Conservation (phyloP, 495 filamentous ascomycete genomes). For the Aspergillus funiculosus region DNA sequence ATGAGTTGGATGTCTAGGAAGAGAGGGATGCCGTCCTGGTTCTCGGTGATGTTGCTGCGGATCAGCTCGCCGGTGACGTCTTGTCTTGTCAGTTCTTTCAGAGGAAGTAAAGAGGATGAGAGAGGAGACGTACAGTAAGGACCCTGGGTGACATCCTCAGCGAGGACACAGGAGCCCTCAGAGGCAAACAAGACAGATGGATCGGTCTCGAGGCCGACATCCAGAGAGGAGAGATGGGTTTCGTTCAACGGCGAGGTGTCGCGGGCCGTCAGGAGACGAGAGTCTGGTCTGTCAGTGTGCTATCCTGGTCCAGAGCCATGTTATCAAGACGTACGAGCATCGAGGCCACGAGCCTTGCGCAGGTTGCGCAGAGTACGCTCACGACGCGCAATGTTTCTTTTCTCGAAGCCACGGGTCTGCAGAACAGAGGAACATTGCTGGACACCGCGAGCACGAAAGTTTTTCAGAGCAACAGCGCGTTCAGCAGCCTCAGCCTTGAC, state of each 20-base stretch:
- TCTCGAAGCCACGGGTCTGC: slow-evolving; percentile 44
- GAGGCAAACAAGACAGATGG: slow-evolving; percentile 47
- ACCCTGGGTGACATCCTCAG: slow-evolving; percentile 51
- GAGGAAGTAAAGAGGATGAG: neutral
- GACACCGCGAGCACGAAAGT: slow-evolving; percentile 34
- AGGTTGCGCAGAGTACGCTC: slow-evolving; percentile 26
- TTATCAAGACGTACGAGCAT: slow-evolving; percentile 15
- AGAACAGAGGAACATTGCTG: slow-evolving; percentile 45
- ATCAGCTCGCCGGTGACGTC: slow-evolving; percentile 49
- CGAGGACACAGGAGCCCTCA: slow-evolving; percentile 51
- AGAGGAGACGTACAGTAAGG: slow-evolving; percentile 38
- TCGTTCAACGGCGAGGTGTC: slow-evolving; percentile 13
- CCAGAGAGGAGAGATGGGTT: slow-evolving; percentile 23
- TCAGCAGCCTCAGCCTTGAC: slow-evolving; percentile 40
- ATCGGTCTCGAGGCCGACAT: slow-evolving; percentile 45
- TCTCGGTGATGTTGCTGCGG: slow-evolving; percentile 51
- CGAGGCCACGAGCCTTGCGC: slow-evolving; percentile 23
- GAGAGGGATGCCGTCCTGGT: slow-evolving; percentile 49
- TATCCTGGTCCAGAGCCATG: no score
- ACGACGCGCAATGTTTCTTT: slow-evolving; percentile 42
- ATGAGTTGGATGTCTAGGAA: slow-evolving; percentile 57
- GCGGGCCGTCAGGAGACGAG: slow-evolving; percentile 19
- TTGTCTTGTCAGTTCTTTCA: slow-evolving; percentile 2
- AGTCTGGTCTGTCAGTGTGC: no score
- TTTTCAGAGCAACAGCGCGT: slow-evolving; percentile 38